Evolutionary conservation across 2,329 filamentous ascomycete species (phyloP).

Genomic region (Zasmidium citrigriseum): DNA sequence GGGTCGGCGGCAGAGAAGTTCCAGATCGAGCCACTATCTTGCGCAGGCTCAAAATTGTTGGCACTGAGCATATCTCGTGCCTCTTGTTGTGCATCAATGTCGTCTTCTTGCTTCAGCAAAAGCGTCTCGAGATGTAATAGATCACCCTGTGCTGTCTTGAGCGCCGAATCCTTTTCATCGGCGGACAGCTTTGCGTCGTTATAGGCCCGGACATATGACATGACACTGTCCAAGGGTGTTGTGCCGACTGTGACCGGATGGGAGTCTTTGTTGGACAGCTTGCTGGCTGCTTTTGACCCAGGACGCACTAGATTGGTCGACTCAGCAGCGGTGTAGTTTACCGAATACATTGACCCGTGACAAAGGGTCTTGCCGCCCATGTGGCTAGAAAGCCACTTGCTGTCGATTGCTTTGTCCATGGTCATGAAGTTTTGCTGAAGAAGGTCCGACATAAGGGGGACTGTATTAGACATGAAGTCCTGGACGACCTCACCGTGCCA

Average conservation of each 20-base stretch:
- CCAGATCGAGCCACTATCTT: background rate
- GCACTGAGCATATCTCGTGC: slow-evolving; percentile 9
- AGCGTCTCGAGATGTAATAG: slow-evolving; percentile 2
- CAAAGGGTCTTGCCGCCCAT: background rate
- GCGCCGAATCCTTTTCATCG: background rate
- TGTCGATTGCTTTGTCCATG: background rate
- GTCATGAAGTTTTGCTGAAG: background rate
- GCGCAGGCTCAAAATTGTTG: slow-evolving; percentile 8
- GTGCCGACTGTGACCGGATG: slow-evolving; percentile 13
- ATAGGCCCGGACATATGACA: slow-evolving; percentile 8
- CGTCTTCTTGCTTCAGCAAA: slow-evolving; percentile 5
- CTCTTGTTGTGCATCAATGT: slow-evolving; percentile 10
- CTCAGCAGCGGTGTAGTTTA: slow-evolving; percentile 6
- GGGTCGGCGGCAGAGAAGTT: slow-evolving; percentile 3
- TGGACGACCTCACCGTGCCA: slow-evolving; percentile 10
- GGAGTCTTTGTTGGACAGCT: background rate
- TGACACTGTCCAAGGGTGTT: slow-evolving; percentile 7
- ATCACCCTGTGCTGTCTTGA: background rate
- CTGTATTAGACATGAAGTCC: slow-evolving; percentile 10
- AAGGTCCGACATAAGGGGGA: background rate
- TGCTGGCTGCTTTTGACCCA: background rate
- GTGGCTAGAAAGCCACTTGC: background rate
- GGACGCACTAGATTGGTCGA: background rate
- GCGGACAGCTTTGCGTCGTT: background rate
- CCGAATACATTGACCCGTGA: slow-evolving; percentile 12